These are phyloP conservation scores for Amaranthus palmeri DNA, from an alignment of 148 eudicot species.

Conservation along the genomic window DNA sequence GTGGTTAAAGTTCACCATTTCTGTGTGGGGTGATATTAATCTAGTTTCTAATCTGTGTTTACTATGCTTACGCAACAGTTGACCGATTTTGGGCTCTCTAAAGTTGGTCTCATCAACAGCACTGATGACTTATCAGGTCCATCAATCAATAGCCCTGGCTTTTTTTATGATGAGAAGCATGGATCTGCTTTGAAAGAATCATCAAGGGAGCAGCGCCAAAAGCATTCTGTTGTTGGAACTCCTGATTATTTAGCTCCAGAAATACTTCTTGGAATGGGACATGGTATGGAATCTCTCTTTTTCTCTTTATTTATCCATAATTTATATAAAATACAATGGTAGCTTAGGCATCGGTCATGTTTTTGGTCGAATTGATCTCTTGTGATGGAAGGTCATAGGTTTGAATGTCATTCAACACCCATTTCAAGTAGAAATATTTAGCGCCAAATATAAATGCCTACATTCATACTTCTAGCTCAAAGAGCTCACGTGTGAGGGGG, in stretches of 20 bases:
- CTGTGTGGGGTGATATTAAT: not conserved
- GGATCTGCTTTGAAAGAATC: conserved; percentile 30
- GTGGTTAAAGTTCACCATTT: not conserved
- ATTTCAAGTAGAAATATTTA: no score
- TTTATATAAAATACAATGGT: not conserved
- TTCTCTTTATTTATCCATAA: not conserved
- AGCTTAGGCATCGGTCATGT: no score
- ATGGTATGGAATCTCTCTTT: conserved; percentile 49
- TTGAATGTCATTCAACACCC: no score
- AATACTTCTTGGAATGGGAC: conserved; percentile 99
- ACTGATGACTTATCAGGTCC: conserved; percentile 93
- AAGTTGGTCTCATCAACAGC: conserved; percentile 93
- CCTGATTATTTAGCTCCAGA: conserved; percentile 99
- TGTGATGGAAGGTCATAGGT: no score
- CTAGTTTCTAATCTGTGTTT: conserved; percentile 25
- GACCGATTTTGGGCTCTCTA: conserved; percentile 99
- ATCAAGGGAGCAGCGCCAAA: conserved; percentile 53
- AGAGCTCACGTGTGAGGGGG: no score
- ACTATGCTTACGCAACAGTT: conserved; percentile 55
- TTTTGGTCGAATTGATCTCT: no score
- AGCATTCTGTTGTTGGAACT: conserved; percentile 85
- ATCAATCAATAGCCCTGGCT: conserved; percentile 48
- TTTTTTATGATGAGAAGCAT: conserved; percentile 56
- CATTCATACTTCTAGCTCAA: no score
- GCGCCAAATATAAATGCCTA: no score